Base-by-base conservation (phyloP, 495 filamentous ascomycete species). In the Penicillium canariense region DNA sequence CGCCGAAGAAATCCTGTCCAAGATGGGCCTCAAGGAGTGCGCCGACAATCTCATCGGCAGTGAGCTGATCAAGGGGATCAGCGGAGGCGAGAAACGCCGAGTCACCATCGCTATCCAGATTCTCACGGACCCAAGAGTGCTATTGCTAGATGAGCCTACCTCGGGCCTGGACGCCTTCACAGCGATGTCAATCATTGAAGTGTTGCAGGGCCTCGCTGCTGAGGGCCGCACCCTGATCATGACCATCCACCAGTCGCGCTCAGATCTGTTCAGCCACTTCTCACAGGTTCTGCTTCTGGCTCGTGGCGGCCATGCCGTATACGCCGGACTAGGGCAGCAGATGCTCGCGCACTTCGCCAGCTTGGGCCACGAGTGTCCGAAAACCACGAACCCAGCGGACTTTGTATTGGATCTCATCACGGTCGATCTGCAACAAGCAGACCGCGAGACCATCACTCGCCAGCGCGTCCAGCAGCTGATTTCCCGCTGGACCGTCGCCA, bases 31-130 rank as follows among this genome's bases (percentile, higher is more conserved):
- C 5, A 87, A 87, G 56, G 87, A 90, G 56, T 90, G 87, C 55
- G 87, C 87, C 1, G 84, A 89, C 60, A 87, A 87, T 47, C 60
- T 88, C 0, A 82, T 91, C 34, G 87, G 87, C 17, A 83, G 78
- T 59, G 84, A 88, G 5, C 69, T 86, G 18, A 72, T 85, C 51
- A 91, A 90, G 62, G 88, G 88, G 0, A 90, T 90, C 48, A 88
- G 85, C 42, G 87, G 87, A 10, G 87, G 87, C 20, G 87, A 91
- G 69, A 89, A 89, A 67, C 73, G 87, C 20, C 73, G 87, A 53
- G 85, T 90, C 9, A 83, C 85, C 5, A 90, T 91, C 59, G 88
- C 85, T 4, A 81, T 89, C 7, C 87, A 91, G 56, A 83, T 90
- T 50, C 74, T 90, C 25, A 89, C 86, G 4, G 85, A 88, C 42